Percentiles rank a stretch among this genome's conserved stretches.
Evolutionary conservation across 2,329 filamentous ascomycete genomes (phyloP).

Genomic region (Trichoderma sp.): DNA sequence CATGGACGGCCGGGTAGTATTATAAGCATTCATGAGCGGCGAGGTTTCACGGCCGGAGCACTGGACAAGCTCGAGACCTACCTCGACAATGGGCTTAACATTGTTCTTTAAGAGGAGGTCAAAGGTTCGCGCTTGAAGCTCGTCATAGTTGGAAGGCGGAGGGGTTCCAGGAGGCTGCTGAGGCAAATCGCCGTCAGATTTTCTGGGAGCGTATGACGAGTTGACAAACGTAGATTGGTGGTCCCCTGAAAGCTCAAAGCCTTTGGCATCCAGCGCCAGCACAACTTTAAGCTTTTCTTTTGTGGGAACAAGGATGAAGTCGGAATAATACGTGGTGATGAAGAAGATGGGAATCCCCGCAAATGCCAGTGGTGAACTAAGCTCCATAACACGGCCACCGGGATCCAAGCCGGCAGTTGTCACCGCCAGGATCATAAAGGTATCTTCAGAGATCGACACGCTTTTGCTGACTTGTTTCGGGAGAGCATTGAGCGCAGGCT

Average conservation of each 20-base stretch:
- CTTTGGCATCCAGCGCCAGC: constrained; percentile 73
- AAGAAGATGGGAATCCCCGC: constrained; percentile 97
- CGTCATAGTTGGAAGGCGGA: constrained; percentile 74
- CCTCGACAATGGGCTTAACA: constrained; percentile 73
- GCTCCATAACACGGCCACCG: constrained; percentile 85
- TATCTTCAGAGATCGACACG: constrained; percentile 78
- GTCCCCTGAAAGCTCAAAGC: constrained; percentile 81
- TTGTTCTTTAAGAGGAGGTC: constrained; percentile 75
- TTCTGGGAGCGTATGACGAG: constrained; percentile 44
- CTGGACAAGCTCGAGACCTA: constrained; percentile 72
- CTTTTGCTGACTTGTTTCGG: constrained; percentile 55
- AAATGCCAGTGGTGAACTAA: constrained; percentile 87
- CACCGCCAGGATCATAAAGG: constrained; percentile 87
- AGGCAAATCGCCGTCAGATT: constrained; percentile 32
- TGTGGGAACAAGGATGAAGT: constrained; percentile 89
- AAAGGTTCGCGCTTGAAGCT: constrained; percentile 84
- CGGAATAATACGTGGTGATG: constrained; percentile 96
- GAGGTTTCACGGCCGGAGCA: constrained; percentile 70
- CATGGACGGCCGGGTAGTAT: constrained; percentile 44
- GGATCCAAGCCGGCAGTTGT: constrained; percentile 89
- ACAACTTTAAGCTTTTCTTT: constrained; percentile 76
- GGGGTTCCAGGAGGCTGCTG: constrained; percentile 67
- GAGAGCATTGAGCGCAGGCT: constrained; percentile 68
- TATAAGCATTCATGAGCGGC: constrained; percentile 44
- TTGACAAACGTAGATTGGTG: constrained; percentile 70